Conservation (phyloP, 306 rosid genomes). For the Ormosia semicastrata region DNA sequence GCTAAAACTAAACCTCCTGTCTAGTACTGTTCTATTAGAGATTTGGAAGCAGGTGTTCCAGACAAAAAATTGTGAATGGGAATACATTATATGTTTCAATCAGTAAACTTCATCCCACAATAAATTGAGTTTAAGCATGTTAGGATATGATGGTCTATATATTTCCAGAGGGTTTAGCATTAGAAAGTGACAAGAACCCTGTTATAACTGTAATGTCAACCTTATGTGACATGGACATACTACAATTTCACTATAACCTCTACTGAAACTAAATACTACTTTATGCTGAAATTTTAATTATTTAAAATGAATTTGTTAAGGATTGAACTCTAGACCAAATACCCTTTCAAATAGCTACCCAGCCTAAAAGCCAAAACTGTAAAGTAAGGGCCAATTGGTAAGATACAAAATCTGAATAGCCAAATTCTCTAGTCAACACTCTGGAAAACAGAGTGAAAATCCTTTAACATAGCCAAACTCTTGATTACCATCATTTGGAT, state of each 20-base stretch:
- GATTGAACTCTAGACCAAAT: no score
- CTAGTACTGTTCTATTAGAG: neutral
- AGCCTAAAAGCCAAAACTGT: no score
- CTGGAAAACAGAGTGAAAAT: no score
- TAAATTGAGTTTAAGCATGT: neutral
- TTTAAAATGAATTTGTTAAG: no score
- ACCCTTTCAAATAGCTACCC: no score
- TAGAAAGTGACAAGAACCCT: neutral
- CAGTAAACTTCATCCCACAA: neutral
- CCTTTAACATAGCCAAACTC: no score
- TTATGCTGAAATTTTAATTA: no score
- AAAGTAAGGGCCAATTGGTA: no score
- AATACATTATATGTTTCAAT: neutral
- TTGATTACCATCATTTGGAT: no score
- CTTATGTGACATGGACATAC: neutral
- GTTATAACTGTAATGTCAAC: neutral
- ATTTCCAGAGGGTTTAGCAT: neutral
- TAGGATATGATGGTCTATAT: neutral
- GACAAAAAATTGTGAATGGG: neutral
- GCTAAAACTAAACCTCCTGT: neutral
- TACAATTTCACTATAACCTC: neutral
- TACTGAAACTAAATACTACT: neutral
- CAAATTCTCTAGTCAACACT: no score
- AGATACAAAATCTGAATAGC: no score
- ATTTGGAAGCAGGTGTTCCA: neutral